phyloP scores from a whole-genome alignment of 1,284 basidiomycete genomes.

The Ceratobasidium papillatum region DNA sequence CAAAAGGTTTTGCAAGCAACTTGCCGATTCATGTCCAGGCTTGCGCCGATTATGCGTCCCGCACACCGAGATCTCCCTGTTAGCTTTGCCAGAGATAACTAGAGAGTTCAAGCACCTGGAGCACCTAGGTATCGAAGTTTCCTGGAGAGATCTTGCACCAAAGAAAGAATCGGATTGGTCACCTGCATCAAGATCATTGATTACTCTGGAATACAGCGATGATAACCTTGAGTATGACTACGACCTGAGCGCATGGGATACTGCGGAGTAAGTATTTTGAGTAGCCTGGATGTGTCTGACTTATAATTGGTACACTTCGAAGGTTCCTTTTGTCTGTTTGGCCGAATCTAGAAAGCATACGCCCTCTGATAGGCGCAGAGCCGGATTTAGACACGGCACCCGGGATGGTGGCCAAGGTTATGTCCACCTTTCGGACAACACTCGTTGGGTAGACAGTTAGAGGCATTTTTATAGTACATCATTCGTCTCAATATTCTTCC shows the following conservation, averaged over 20 bases:
- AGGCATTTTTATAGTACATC: too few species aligned
- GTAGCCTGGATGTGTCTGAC: neutral
- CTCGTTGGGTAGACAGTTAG: too few species aligned
- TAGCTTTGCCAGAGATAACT: neutral
- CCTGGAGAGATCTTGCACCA: neutral
- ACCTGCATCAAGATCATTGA: neutral
- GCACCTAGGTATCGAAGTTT: neutral
- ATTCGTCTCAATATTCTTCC: too few species aligned
- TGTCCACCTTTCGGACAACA: too few species aligned
- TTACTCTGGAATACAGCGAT: neutral
- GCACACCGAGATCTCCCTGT: neutral
- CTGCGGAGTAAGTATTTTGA: neutral
- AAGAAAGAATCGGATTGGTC: neutral
- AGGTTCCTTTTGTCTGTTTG: neutral
- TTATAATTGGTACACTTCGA: neutral
- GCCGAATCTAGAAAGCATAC: neutral
- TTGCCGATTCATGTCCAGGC: neutral
- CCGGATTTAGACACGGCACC: too few species aligned
- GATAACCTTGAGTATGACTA: neutral
- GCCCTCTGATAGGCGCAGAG: too few species aligned
- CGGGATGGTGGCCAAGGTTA: too few species aligned
- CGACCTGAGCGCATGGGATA: neutral
- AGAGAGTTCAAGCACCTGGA: neutral
- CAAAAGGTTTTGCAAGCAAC: neutral
- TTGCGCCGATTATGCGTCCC: neutral